Base-by-base conservation (phyloP, 768 basidiomycete genomes). In the Gloeostereum incarnatum region DNA sequence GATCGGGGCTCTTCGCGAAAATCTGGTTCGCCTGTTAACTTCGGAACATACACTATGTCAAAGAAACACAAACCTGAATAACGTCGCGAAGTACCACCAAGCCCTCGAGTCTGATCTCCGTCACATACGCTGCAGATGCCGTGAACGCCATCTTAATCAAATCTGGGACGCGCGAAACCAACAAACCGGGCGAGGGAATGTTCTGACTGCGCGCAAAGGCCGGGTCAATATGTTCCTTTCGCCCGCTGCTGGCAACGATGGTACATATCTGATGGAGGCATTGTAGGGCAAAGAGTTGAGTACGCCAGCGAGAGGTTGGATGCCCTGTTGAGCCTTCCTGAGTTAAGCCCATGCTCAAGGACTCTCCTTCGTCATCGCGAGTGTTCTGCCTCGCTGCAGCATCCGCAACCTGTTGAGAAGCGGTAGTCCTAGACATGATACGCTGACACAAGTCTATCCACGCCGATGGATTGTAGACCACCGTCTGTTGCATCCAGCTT, bases 371-470 rank as follows among this genome's bases (percentile, higher is more conserved):
- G 47, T 99, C 96, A 47, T 99, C 96, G 14, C 77, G 69, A 30
- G 66, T 57, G n/a, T 63, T 65, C 45, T 69, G 58, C 23, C 61
- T 49, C 26, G 70, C 75, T 0, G 78, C 71, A 3, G 78, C 76
- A 43, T 86, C 78, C 1, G 71, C 69, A 10, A 73, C 75, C 49
- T 78, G 81, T 49, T 85, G 87, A 2, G 82, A 79, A 1, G 86
- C 88, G 4, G 89, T 91, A 8, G 91, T 93, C 7, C 88, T 73
- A 5, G 88, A 81, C 91, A 99, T 97, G 53, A 99, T 98, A 18
- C 91, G 69, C 57, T 97, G 94, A 50, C 94, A 98, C 1, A 98
- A 69, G 52, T 93, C 92, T 40, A 99, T 96, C 96, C 96, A 99
- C 1, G 93, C 96, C 0, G 86, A 91, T 0, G 96, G 94, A 44